These are phyloP conservation scores for Euphorbia schlechtendalii DNA, from an alignment of 441 rosid species.

Conservation along the genomic window DNA sequence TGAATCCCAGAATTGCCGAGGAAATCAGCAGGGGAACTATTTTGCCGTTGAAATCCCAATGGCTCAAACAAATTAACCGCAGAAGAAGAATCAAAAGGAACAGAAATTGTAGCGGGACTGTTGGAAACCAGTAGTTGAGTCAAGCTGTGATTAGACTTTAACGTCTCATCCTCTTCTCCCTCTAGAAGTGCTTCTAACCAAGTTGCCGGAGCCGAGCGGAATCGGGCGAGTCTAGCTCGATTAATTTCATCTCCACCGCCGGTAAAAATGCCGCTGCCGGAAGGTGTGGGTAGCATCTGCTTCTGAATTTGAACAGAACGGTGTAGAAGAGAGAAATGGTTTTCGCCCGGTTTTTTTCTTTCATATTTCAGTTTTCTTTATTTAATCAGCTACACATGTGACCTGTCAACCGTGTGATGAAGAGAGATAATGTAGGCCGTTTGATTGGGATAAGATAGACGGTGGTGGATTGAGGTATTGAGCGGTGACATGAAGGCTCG, in stretches of 20 bases:
- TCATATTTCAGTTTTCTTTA: neutral
- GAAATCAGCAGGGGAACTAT: slow-evolving; percentile 69
- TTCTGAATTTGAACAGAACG: neutral
- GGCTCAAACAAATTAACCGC: slow-evolving; percentile 2
- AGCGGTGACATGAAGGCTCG: too few species aligned
- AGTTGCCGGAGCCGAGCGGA: slow-evolving; percentile 71
- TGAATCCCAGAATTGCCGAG: slow-evolving; percentile 31
- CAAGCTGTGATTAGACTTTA: slow-evolving; percentile 49
- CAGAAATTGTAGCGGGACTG: slow-evolving; percentile 21
- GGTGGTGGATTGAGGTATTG: slow-evolving; percentile 5
- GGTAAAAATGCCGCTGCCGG: slow-evolving; percentile 28
- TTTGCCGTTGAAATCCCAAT: slow-evolving; percentile 51
- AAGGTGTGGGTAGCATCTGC: slow-evolving; percentile 54
- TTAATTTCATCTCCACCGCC: slow-evolving; percentile 29
- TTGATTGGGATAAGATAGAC: neutral
- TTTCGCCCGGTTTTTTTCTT: neutral
- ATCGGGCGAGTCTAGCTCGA: slow-evolving; percentile 53
- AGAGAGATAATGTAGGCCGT: neutral
- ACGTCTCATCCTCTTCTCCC: slow-evolving; percentile 48
- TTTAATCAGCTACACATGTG: neutral
- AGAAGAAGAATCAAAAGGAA: slow-evolving; percentile 11
- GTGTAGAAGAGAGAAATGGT: slow-evolving; percentile 13
- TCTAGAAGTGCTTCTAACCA: slow-evolving; percentile 75
- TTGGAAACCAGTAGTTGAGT: slow-evolving; percentile 41
- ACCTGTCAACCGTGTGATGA: neutral